Base-by-base conservation (phyloP, 2,329 filamentous ascomycete genomes). In the Beauveria medogensis region DNA sequence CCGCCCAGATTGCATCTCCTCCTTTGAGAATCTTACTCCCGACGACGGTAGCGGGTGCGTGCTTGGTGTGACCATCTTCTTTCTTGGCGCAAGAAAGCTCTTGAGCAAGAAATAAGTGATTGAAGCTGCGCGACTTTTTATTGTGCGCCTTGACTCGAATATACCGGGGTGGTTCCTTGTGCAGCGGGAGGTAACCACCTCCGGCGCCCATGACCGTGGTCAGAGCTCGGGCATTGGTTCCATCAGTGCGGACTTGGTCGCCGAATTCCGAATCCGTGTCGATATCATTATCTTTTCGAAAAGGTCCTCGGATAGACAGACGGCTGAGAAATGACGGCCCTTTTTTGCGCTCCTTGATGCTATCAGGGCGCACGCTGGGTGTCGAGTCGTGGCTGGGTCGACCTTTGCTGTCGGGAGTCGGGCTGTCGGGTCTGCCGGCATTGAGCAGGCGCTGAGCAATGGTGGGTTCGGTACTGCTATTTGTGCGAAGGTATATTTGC, bases 251-350 rank as follows among this genome's bases (percentile, higher is more conserved):
- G 3, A 34, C 18, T 10, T 34, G 20, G 37, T 63, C 61, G 40
- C 50, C 57, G 9, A 55, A 59, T 30, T 63, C 61, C 28, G 60
- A 61, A 41, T 84, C 87, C 74, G 88, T 85, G 65, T 86, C 84
- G 55, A 75, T 71, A 47, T 80, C 78, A 61, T 81, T 77, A 63
- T 85, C 84, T 70, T 89, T 91, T 74, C 89, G 95, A 77, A 91
- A 92, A 63, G 81, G 82, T 64, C 83, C 82, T 41, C 86, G 84
- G 73, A 97, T 86, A 67, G 80, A 81, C 59, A 88, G 81, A 59
- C 92, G 89, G 73, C 91, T 95, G 30, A 99, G 83, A 71, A 99
- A 96, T 16, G 92, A 96, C 20, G 89, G 85, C 30, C 90, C 88
- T 77, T 96, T 97, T 74, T 89, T 96, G 44, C 37, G 53, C 6